Evolutionary conservation across 805 yeast genomes (phyloP).

Genomic region (Saccharomycopsis oosterbeekiorum): DNA sequence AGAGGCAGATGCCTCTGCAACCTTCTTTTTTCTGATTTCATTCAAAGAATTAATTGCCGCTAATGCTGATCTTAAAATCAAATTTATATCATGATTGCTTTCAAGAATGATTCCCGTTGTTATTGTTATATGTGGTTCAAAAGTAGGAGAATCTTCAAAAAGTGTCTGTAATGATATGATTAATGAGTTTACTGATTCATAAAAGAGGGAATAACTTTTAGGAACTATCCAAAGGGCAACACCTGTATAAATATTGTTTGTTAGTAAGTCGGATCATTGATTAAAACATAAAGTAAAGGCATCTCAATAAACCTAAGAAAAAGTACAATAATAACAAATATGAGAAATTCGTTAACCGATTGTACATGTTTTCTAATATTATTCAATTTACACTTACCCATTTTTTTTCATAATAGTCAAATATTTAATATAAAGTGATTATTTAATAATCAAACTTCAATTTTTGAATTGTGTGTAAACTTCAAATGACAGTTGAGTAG

Average conservation of each 20-base stretch:
- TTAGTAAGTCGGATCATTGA: neutral
- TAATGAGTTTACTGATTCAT: constrained; percentile 47
- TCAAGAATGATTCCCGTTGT: constrained; percentile 48
- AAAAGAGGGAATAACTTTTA: constrained; percentile 38
- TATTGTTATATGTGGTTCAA: constrained; percentile 72
- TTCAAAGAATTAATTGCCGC: constrained; percentile 43
- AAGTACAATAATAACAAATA: neutral
- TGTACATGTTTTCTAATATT: no score
- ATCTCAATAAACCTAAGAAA: neutral
- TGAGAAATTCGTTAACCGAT: neutral
- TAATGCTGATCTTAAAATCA: constrained; percentile 45
- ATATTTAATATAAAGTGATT: no score
- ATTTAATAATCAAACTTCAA: no score
- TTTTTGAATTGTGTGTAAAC: no score
- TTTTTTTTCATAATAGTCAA: no score
- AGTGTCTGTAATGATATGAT: constrained; percentile 58
- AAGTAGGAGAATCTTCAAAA: constrained; percentile 60
- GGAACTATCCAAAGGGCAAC: constrained; percentile 77
- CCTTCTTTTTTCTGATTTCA: constrained; percentile 2
- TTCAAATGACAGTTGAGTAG: no score
- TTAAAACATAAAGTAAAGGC: neutral
- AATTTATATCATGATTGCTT: constrained; percentile 46
- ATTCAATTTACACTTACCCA: no score
- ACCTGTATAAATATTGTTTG: constrained; percentile 19
- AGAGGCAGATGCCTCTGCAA: neutral